Evolutionary conservation across 768 basidiomycete species (phyloP), one percentile per base, ranked within the genome.

Genomic region (Phaeotremella fagi): DNA sequence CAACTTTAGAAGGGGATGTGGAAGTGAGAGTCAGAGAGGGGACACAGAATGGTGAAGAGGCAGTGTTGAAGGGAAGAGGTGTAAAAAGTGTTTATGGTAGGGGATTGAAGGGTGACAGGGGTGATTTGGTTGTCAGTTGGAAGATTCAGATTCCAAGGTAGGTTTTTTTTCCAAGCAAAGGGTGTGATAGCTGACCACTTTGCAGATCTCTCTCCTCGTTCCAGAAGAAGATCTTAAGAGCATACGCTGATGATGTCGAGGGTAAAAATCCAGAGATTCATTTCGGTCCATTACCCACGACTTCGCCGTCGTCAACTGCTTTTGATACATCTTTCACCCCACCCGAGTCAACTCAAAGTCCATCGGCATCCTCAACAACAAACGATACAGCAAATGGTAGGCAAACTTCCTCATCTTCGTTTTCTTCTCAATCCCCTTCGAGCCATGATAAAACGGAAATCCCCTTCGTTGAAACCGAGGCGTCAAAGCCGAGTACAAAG

Each of bases 11-110:
- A 57, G 90, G 92, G 23, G 89, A 95, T 41, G 90, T 97, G 1
- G 91, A 97, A 53, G 88, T 98, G 37, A 85, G 87, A 60, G 82
- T 99, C 36, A 89, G 91, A 50, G 79, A 80, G 20, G 94, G 95
- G 41, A 97, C 94, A 2, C 95, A 98, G 75, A 90, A 86, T 70
- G 92, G 92, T 16, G 90, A 97, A 77, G 91, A 98, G 74, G 92
- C 94, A 83, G 88, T 95, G 20, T 76, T 99, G 66, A 87, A 86
- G 76, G 84, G 85, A 35, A 83, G 88, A 48, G 95, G 95, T 26
- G 83, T 97, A 12, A 74, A 70, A 60, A 66, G 54, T 35, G 65
- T 74, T 0, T 71, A 66, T 45, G 58, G 63, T 7, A 42, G 57
- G 36, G 44, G 55, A 3, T 36, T 37, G 20, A 55, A 52, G 28